Percentiles rank a stretch among this genome's conserved stretches.
Conservation (phyloP, 495 filamentous ascomycete genomes). For the Mytilinidion resinicola region DNA sequence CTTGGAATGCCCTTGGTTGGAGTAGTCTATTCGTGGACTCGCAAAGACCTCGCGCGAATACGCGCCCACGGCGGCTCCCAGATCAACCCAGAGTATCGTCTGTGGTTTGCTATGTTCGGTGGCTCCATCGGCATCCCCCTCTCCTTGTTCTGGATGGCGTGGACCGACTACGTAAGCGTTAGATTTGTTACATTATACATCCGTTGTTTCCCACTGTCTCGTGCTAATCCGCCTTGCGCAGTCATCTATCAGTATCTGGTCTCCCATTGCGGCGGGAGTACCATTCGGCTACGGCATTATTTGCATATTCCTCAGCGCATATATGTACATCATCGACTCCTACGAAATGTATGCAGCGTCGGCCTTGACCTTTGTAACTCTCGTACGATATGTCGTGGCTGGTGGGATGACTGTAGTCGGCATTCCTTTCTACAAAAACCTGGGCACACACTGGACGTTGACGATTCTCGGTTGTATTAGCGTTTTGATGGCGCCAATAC, state of each 20-base stretch:
- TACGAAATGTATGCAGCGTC: conserved; percentile 32
- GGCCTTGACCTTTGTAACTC: conserved; percentile 28
- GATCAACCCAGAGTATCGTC: conserved; percentile 50
- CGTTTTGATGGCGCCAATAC: conserved; percentile 46
- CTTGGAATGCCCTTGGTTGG: conserved; percentile 45
- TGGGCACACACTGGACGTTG: conserved; percentile 52
- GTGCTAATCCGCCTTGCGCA: background rate
- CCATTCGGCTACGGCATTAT: conserved; percentile 51
- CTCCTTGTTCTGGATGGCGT: conserved; percentile 58
- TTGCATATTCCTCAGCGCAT: conserved; percentile 38
- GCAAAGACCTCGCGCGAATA: conserved; percentile 40
- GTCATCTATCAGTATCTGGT: conserved; percentile 48
- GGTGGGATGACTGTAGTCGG: conserved; percentile 41
- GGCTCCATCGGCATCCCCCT: conserved; percentile 49
- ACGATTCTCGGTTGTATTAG: conserved; percentile 50
- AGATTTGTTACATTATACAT: background rate
- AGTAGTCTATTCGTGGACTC: conserved; percentile 49
- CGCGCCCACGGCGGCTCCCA: conserved; percentile 32
- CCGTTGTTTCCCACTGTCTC: background rate
- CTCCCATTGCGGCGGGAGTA: conserved; percentile 43
- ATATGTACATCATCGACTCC: conserved; percentile 34
- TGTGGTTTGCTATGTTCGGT: conserved; percentile 55
- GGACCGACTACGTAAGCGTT: conserved; percentile 41
- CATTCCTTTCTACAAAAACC: conserved; percentile 47
- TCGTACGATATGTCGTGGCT: conserved; percentile 32